Percentiles rank a stretch among this genome's conserved stretches.
phyloP scores from a whole-genome alignment of 768 basidiomycete species.

The Termitomyces bulborhizus region DNA sequence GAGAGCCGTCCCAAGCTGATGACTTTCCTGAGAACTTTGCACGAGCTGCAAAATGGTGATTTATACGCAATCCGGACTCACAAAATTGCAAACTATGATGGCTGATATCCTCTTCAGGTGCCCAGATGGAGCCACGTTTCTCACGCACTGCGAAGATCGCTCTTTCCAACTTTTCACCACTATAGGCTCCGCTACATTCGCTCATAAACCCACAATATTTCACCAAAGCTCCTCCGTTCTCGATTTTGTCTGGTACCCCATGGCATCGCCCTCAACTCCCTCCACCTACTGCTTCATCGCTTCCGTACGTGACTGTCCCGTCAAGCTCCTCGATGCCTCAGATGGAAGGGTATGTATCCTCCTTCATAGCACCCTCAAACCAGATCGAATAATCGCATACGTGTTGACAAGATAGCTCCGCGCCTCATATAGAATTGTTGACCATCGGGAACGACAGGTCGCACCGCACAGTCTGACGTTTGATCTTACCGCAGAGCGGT shows the following conservation, averaged over 20 bases:
- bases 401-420: slow-evolving; percentile 49
- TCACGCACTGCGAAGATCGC: slow-evolving; percentile 70
- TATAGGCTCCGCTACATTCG: slow-evolving; percentile 6
- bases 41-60: slow-evolving; percentile 50
- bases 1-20: slow-evolving; percentile 17
- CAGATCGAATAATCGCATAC: too few relatives aligned
- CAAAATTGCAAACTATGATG: too few relatives aligned
- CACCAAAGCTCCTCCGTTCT: slow-evolving; percentile 66
- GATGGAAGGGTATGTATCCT: slow-evolving; percentile 54
- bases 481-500: slow-evolving; percentile 65
- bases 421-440: slow-evolving; percentile 88
- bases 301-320: slow-evolving; percentile 79
- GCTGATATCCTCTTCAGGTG: slow-evolving; percentile 39
- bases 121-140: slow-evolving; percentile 62
- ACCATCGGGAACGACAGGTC: slow-evolving; percentile 88
- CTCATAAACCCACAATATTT: slow-evolving; percentile 20
- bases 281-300: slow-evolving; percentile 78
- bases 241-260: slow-evolving; percentile 83
- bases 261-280: slow-evolving; percentile 50
- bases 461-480: slow-evolving; percentile 85
- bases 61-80: too few relatives aligned
- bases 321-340: slow-evolving; percentile 76
- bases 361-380: background rate
- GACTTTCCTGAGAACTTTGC: slow-evolving; percentile 40
- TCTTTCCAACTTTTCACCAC: slow-evolving; percentile 44